These are phyloP conservation scores for Geotrichum ghanense DNA, from an alignment of 805 yeast species.

Conservation along the genomic window DNA sequence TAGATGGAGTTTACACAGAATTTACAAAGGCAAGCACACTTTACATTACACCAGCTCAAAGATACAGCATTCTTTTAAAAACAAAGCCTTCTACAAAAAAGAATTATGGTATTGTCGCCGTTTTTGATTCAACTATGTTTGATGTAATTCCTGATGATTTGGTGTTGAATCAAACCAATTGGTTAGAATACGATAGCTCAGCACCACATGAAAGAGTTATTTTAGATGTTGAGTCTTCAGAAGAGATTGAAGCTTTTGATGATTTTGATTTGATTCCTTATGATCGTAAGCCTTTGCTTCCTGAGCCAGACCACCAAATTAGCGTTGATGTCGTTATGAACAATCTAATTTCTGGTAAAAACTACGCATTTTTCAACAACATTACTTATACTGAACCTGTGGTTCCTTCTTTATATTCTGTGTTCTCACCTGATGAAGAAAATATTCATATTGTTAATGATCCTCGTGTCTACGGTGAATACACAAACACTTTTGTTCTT, in stretches of 20 bases:
- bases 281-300: conserved; percentile 40
- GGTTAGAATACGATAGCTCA: conserved; percentile 44
- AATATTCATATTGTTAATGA: conserved; percentile 31
- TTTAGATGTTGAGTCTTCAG: conserved; percentile 29
- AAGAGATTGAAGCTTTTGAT: conserved; percentile 45
- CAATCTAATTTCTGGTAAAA: conserved; percentile 74
- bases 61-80: conserved; percentile 68
- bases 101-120: conserved; percentile 76
- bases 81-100: conserved; percentile 52
- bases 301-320: conserved; percentile 55
- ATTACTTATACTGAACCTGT: conserved; percentile 67
- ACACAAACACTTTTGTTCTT: conserved; percentile 66
- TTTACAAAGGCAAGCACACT: conserved; percentile 57
- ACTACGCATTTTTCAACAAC: conserved; percentile 95
- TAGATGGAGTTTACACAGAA: conserved; percentile 84
- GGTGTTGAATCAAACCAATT: conserved; percentile 62
- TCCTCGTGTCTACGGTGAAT: conserved; percentile 63
- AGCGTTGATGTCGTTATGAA: conserved; percentile 73
- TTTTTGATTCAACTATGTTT: conserved; percentile 72
- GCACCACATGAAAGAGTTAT: conserved; percentile 34
- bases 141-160: conserved; percentile 61
- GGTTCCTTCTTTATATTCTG: conserved; percentile 79
- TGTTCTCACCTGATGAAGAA: conserved; percentile 45
- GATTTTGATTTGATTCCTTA: conserved; percentile 69
- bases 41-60: conserved; percentile 84